Evolutionary conservation across 345 rosid genomes (phyloP).

Genomic region (Linum usitatissimum): DNA sequence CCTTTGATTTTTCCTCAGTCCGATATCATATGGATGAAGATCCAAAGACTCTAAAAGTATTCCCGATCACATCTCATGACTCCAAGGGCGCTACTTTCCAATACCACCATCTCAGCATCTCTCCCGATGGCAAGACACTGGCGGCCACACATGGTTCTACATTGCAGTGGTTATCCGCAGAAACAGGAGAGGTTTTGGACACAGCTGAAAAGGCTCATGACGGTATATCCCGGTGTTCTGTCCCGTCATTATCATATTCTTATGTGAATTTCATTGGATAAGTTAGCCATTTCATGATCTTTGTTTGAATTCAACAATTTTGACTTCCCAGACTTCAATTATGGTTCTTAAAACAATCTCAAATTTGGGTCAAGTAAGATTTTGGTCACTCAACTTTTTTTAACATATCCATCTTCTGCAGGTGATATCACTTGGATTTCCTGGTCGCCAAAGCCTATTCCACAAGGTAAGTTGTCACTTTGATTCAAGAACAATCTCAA

Average conservation of each 20-base stretch:
- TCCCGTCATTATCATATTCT: not conserved
- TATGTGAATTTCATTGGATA: no score
- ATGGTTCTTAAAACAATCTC: not conserved
- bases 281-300: slow-evolving; percentile 1
- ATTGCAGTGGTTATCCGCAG: slow-evolving; percentile 78
- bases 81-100: slow-evolving; percentile 54
- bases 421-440: slow-evolving; percentile 73
- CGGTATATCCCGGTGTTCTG: slow-evolving; percentile 23
- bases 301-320: not conserved
- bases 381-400: no score
- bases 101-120: slow-evolving; percentile 68
- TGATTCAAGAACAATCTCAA: not conserved
- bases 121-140: slow-evolving; percentile 86
- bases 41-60: slow-evolving; percentile 82
- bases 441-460: slow-evolving; percentile 63
- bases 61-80: slow-evolving; percentile 68
- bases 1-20: slow-evolving; percentile 34
- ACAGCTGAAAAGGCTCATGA: slow-evolving; percentile 86
- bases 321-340: no score
- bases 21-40: slow-evolving; percentile 97
- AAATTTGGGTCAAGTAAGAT: not conserved
- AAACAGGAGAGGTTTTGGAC: slow-evolving; percentile 76
- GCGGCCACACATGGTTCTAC: slow-evolving; percentile 66
- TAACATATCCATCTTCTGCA: slow-evolving; percentile 21
- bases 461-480: slow-evolving; percentile 35